These are phyloP conservation scores for Citrus sp. DNA, from an alignment of 345 rosid genomes.

Conservation along the genomic window DNA sequence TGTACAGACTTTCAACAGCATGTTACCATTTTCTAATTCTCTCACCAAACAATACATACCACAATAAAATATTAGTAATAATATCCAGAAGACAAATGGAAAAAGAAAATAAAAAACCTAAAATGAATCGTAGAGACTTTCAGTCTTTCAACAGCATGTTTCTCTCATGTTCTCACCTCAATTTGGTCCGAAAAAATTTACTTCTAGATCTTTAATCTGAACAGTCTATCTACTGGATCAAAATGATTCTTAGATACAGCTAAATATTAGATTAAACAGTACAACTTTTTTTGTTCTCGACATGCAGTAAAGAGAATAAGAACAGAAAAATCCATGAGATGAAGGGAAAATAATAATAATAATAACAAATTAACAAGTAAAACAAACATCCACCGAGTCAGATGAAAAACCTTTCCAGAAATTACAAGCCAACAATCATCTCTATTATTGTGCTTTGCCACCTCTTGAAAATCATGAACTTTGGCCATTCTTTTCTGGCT, in stretches of 20 bases:
- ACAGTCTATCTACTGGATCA: background rate
- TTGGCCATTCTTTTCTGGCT: conserved; percentile 27
- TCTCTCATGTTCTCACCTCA: background rate
- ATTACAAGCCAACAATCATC: conserved; percentile 66
- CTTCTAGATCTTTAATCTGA: background rate
- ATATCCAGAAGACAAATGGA: background rate
- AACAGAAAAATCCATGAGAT: background rate
- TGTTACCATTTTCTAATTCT: background rate
- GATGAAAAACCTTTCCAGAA: conserved; percentile 52
- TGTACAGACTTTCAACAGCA: background rate
- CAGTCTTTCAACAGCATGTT: background rate
- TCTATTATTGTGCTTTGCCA: conserved; percentile 51
- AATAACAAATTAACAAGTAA: background rate
- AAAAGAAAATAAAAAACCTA: background rate
- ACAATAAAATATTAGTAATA: background rate
- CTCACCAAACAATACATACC: background rate
- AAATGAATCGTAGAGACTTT: background rate
- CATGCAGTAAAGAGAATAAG: background rate
- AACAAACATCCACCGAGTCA: background rate
- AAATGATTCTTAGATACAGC: background rate
- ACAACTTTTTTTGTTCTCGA: background rate
- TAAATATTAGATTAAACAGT: background rate
- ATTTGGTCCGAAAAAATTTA: background rate
- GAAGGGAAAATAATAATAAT: background rate
- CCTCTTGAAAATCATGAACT: conserved; percentile 42